Percentiles rank a stretch among this genome's conserved stretches.
These are phyloP conservation scores for Halenospora varia DNA, from an alignment of 495 filamentous ascomycete genomes.

Conservation along the genomic window DNA sequence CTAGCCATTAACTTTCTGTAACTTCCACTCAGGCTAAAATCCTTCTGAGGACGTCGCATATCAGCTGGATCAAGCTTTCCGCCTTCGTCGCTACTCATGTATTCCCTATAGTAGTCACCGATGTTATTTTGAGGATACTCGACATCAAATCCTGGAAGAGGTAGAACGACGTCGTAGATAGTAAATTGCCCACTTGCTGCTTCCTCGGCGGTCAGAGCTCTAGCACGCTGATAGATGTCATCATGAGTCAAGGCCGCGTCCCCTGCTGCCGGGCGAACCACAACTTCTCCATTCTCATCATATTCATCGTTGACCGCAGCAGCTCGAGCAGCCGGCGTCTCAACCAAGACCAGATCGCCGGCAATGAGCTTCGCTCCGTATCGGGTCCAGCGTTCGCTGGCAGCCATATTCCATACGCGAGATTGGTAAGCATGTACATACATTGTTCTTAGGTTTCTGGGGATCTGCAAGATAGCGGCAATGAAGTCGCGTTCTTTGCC, in stretches of 20 bases:
- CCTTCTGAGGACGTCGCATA: constrained; percentile 82
- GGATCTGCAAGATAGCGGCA: constrained; percentile 73
- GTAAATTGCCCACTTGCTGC: constrained; percentile 71
- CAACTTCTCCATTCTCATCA: constrained; percentile 67
- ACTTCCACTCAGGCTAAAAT: constrained; percentile 81
- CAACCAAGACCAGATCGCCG: constrained; percentile 79
- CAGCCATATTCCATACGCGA: constrained; percentile 85
- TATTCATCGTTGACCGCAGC: constrained; percentile 28
- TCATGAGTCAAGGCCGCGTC: constrained; percentile 52
- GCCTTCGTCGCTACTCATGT: constrained; percentile 76
- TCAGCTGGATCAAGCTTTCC: constrained; percentile 76
- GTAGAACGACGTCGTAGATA: constrained; percentile 90
- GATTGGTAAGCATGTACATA: constrained; percentile 97
- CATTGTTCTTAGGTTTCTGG: constrained; percentile 78
- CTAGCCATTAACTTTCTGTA: constrained; percentile 83
- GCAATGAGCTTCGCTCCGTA: constrained; percentile 69
- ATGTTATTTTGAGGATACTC: constrained; percentile 82
- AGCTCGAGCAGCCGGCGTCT: constrained; percentile 47
- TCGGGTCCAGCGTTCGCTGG: constrained; percentile 68
- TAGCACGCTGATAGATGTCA: constrained; percentile 67
- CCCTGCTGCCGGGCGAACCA: constrained; percentile 53
- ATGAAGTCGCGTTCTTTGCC: constrained; percentile 56
- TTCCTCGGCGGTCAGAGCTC: constrained; percentile 70
- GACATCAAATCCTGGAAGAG: constrained; percentile 88
- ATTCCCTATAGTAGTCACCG: constrained; percentile 70